These are phyloP conservation scores for Hyphodiscus sp. DNA, from an alignment of 2,329 filamentous ascomycete genomes.

Conservation along the genomic window DNA sequence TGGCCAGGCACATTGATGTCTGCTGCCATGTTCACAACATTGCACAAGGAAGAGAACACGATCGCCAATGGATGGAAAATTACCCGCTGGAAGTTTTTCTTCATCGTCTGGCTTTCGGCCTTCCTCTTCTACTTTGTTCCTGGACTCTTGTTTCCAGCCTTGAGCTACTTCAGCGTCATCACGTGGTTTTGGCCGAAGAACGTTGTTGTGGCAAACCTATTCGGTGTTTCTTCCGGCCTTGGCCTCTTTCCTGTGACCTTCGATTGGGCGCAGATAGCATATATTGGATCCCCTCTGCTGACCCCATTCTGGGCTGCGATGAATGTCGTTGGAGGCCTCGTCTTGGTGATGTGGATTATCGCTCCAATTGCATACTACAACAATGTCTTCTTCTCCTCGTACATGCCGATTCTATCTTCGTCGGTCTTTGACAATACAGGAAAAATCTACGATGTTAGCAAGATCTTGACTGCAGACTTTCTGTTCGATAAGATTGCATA, in stretches of 20 bases:
- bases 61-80: conserved; percentile 77
- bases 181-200: conserved; percentile 86
- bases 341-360: conserved; percentile 78
- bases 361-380: conserved; percentile 76
- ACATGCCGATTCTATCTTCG: conserved; percentile 79
- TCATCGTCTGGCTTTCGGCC: conserved; percentile 61
- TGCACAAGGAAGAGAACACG: conserved; percentile 80
- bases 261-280: conserved; percentile 85
- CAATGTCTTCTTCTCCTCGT: conserved; percentile 74
- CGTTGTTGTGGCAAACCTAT: conserved; percentile 79
- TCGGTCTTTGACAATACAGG: conserved; percentile 83
- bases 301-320: conserved; percentile 83
- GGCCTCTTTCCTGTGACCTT: conserved; percentile 82
- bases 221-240: conserved; percentile 77
- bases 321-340: conserved; percentile 74
- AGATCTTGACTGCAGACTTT: conserved; percentile 71
- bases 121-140: conserved; percentile 83
- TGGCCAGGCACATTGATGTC: conserved; percentile 88
- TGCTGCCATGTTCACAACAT: conserved; percentile 79
- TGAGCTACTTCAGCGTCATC: conserved; percentile 84
- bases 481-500: conserved; percentile 74
- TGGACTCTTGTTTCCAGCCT: conserved; percentile 71
- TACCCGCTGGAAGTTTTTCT: conserved; percentile 79
- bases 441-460: conserved; percentile 72
- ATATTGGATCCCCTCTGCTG: conserved; percentile 73